These are phyloP conservation scores for Fagopyrum esculentum DNA, from an alignment of 148 eudicot species.

Conservation along the genomic window DNA sequence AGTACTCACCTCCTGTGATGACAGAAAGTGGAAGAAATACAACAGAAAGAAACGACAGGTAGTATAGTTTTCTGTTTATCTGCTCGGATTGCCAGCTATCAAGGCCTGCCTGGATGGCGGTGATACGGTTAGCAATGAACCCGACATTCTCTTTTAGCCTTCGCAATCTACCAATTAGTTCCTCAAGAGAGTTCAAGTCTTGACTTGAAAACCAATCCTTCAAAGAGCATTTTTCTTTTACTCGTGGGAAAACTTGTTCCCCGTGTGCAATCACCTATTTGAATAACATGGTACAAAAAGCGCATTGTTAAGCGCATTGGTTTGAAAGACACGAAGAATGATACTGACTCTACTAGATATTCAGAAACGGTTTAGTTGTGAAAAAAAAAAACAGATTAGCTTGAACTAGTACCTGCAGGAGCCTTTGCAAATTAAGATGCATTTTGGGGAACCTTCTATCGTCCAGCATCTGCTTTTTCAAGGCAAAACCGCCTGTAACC, in stretches of 20 bases:
- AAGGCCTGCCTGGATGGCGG: slow-evolving; percentile 88
- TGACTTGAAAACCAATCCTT: slow-evolving; percentile 71
- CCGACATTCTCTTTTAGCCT: slow-evolving; percentile 94
- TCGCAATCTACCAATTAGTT: slow-evolving; percentile 69
- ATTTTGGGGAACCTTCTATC: slow-evolving; percentile 93
- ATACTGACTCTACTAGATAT: neutral
- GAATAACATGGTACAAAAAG: neutral
- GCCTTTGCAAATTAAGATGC: slow-evolving; percentile 91
- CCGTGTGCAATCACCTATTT: slow-evolving; percentile 84
- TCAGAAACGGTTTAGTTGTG: neutral
- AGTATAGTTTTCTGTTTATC: slow-evolving; percentile 80
- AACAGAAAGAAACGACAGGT: slow-evolving; percentile 84
- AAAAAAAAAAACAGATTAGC: neutral
- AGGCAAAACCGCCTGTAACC: slow-evolving; percentile 57
- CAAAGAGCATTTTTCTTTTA: slow-evolving; percentile 69
- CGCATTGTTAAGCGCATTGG: neutral
- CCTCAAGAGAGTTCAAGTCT: slow-evolving; percentile 69
- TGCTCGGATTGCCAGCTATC: slow-evolving; percentile 98
- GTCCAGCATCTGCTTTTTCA: slow-evolving; percentile 87
- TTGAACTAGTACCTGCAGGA: slow-evolving; percentile 62
- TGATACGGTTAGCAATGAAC: slow-evolving; percentile 83
- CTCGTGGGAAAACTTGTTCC: slow-evolving; percentile 95
- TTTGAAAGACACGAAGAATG: neutral
- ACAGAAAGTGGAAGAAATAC: slow-evolving; percentile 86
- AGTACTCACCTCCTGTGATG: slow-evolving; percentile 74